Conservation (phyloP, 441 rosid genomes). For the Jatropha multifida region DNA sequence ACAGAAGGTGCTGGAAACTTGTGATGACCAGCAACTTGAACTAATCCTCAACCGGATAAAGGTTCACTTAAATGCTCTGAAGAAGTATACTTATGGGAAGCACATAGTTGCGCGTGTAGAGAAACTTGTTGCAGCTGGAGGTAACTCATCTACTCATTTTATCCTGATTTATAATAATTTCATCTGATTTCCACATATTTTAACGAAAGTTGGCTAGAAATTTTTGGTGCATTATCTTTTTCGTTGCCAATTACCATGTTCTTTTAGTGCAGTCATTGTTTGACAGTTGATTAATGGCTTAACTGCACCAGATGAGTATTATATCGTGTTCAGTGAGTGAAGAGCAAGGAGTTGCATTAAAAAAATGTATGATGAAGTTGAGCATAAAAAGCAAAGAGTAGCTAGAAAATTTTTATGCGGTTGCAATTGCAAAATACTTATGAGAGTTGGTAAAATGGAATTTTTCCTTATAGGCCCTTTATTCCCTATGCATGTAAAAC, state of each 20-base stretch:
- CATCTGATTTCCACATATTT: not conserved
- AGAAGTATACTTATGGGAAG: slow-evolving; percentile 84
- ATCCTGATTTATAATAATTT: not conserved
- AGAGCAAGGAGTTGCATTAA: not conserved
- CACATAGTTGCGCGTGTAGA: slow-evolving; percentile 85
- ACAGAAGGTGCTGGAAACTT: slow-evolving; percentile 82
- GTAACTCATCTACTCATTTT: slow-evolving; percentile 31
- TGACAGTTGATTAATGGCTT: not conserved
- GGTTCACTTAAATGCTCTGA: slow-evolving; percentile 70
- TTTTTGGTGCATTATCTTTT: not conserved
- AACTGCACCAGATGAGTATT: not conserved
- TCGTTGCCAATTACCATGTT: too few relatives aligned
- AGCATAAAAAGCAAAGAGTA: not conserved
- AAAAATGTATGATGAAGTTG: slow-evolving; percentile 13
- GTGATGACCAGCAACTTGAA: slow-evolving; percentile 77
- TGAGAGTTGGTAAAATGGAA: not conserved
- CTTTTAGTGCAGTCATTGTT: not conserved
- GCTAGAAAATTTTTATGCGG: not conserved
- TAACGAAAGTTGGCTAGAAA: not conserved
- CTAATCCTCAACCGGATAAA: slow-evolving; percentile 69
- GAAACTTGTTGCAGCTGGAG: slow-evolving; percentile 82
- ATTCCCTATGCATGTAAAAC: not conserved
- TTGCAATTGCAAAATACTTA: not conserved
- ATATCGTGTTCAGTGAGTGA: not conserved
- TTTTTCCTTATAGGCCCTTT: not conserved